Conservation (phyloP, 164 flowering plant species). For the Warburgia ugandensis region DNA sequence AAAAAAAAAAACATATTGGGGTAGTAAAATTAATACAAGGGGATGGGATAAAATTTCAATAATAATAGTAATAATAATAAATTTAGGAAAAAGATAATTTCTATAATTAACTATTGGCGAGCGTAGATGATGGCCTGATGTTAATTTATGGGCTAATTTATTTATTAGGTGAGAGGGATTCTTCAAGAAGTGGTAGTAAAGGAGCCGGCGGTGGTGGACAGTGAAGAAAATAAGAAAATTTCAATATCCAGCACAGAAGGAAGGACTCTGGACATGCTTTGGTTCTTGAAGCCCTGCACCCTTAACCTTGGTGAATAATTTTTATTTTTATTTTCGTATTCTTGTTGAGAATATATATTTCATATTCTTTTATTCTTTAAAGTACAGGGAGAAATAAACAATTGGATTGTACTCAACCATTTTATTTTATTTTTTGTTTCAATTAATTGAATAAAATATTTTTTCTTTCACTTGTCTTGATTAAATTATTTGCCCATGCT, state of each 20-base stretch:
- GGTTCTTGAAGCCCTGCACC: slow-evolving; percentile 84
- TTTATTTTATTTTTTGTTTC: too few relatives aligned
- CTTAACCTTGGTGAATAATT: slow-evolving; percentile 21
- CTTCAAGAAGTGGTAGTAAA: slow-evolving; percentile 32
- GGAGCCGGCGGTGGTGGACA: slow-evolving; percentile 7
- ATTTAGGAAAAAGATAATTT: background rate
- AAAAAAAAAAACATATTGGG: too few relatives aligned
- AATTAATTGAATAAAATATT: too few relatives aligned
- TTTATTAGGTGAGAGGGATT: slow-evolving; percentile 38
- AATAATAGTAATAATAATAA: background rate
- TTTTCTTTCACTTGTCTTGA: too few relatives aligned
- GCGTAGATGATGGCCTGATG: background rate
- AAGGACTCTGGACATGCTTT: slow-evolving; percentile 44
- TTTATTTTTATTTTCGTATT: background rate
- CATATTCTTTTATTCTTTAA: background rate
- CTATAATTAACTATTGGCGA: too few relatives aligned
- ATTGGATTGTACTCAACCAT: too few relatives aligned
- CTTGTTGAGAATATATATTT: background rate
- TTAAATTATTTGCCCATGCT: too few relatives aligned
- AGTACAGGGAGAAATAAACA: too few relatives aligned
- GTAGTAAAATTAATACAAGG: too few relatives aligned
- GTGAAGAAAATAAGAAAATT: slow-evolving; percentile 8
- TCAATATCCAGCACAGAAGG: slow-evolving; percentile 18
- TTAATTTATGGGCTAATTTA: background rate
- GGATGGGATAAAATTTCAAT: too few relatives aligned